A percentile compares a stretch with the other conserved stretches of the same genome.
These are phyloP conservation scores for Eleusine indica DNA, from an alignment of 176 grass and related monocot genomes.

Conservation along the genomic window DNA sequence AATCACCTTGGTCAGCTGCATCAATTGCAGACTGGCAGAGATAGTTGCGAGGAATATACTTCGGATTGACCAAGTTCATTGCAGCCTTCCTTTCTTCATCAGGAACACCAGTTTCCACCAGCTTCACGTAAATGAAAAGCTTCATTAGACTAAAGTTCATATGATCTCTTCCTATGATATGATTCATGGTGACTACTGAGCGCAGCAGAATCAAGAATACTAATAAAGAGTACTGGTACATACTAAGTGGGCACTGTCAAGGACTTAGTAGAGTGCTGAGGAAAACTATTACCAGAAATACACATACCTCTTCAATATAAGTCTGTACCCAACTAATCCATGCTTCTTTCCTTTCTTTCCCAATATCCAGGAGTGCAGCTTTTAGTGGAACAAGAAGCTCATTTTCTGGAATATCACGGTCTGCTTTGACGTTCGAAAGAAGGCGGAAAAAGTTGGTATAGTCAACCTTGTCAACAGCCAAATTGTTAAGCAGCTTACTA, in stretches of 20 bases:
- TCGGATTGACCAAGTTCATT: constrained; percentile 87
- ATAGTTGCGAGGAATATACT: constrained; percentile 91
- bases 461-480: constrained; percentile 95
- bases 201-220: not conserved
- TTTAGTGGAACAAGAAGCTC: constrained; percentile 86
- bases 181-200: not conserved
- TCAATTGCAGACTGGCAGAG: constrained; percentile 91
- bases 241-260: not conserved
- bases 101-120: constrained; percentile 57
- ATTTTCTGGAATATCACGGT: constrained; percentile 57
- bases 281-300: constrained; percentile 23
- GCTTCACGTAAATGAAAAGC: constrained; percentile 47
- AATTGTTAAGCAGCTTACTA: constrained; percentile 76
- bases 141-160: not conserved
- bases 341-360: constrained; percentile 93
- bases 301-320: constrained; percentile 88
- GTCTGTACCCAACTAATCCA: constrained; percentile 92
- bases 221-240: not conserved
- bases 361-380: constrained; percentile 93
- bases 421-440: constrained; percentile 86
- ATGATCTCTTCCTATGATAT: not conserved
- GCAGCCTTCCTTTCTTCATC: constrained; percentile 75
- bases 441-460: constrained; percentile 97
- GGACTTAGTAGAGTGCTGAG: not conserved
- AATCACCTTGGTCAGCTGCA: constrained; percentile 73